Percentiles rank a stretch among this genome's conserved stretches.
Evolutionary conservation across 805 yeast genomes (phyloP).

Genomic region (Candida anglica): DNA sequence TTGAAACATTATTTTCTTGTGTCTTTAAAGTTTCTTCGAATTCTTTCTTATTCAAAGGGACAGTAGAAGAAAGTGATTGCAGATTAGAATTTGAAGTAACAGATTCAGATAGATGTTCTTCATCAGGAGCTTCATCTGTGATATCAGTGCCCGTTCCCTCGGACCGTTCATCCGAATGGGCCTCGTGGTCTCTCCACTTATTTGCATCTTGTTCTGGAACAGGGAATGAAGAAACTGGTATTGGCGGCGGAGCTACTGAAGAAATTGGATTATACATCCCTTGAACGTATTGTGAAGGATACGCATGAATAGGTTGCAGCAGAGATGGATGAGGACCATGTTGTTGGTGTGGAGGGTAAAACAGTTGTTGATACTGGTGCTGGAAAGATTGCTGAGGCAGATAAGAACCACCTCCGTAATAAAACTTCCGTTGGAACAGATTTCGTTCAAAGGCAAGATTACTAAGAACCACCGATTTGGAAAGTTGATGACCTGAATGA

Average conservation of each 20-base stretch:
- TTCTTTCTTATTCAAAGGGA: background rate
- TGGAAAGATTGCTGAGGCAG: too few species aligned
- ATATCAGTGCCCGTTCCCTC: too few species aligned
- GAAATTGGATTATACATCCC: slow-evolving; percentile 1
- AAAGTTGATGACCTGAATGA: background rate
- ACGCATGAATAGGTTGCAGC: too few species aligned
- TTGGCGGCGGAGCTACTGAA: slow-evolving; percentile 1
- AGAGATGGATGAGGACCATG: too few species aligned
- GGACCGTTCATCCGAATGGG: too few species aligned
- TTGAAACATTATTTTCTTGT: background rate
- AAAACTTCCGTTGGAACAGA: slow-evolving; percentile 27
- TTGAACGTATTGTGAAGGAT: too few species aligned
- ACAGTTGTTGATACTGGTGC: too few species aligned
- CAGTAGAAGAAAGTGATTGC: too few species aligned
- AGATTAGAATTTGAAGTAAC: background rate
- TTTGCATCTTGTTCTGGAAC: background rate
- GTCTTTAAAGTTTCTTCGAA: background rate
- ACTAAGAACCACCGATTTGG: slow-evolving; percentile 10
- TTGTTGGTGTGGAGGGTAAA: too few species aligned
- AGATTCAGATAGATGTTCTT: too few species aligned
- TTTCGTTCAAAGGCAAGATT: slow-evolving; percentile 29
- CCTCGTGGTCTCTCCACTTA: background rate
- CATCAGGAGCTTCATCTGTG: too few species aligned
- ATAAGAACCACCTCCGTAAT: slow-evolving; percentile 20
- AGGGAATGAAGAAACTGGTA: background rate